These are phyloP conservation scores for Xylariaceae sp. DNA, from an alignment of 2,329 filamentous ascomycete genomes.

Conservation along the genomic window DNA sequence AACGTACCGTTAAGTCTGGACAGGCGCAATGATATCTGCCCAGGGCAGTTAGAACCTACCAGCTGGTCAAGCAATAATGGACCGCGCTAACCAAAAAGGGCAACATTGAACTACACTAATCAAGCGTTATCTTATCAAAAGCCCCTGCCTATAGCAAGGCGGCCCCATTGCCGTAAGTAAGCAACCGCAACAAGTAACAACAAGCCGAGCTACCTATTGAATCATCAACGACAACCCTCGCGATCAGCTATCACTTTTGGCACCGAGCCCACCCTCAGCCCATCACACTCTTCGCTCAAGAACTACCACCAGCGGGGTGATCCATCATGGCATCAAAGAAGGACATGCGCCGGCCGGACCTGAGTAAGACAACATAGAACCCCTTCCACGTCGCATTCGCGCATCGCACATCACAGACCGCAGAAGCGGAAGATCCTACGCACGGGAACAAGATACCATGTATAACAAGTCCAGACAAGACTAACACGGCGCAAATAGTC, in stretches of 20 bases:
- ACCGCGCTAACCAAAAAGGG: too few relatives aligned
- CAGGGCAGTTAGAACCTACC: too few relatives aligned
- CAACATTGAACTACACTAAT: too few relatives aligned
- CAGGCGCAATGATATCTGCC: too few relatives aligned
- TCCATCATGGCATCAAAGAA: conserved; percentile 59
- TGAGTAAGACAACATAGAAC: conserved; percentile 52
- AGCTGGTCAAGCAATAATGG: too few relatives aligned
- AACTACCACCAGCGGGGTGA: background rate
- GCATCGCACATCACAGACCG: background rate
- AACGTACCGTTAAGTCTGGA: too few relatives aligned
- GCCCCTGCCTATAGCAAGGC: background rate
- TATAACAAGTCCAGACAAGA: background rate
- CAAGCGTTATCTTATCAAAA: background rate
- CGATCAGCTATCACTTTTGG: too few relatives aligned
- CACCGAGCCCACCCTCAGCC: background rate
- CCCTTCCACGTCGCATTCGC: conserved; percentile 7
- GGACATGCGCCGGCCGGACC: conserved; percentile 70
- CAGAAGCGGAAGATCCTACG: background rate
- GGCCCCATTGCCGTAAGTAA: too few relatives aligned
- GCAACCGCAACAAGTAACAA: too few relatives aligned
- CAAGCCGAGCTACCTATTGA: background rate
- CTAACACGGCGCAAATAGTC: conserved; percentile 48
- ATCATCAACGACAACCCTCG: background rate
- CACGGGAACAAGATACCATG: background rate
- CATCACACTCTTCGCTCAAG: background rate